phyloP scores from a whole-genome alignment of 2,329 filamentous ascomycete genomes.

The Xylariomycetidae sp. region DNA sequence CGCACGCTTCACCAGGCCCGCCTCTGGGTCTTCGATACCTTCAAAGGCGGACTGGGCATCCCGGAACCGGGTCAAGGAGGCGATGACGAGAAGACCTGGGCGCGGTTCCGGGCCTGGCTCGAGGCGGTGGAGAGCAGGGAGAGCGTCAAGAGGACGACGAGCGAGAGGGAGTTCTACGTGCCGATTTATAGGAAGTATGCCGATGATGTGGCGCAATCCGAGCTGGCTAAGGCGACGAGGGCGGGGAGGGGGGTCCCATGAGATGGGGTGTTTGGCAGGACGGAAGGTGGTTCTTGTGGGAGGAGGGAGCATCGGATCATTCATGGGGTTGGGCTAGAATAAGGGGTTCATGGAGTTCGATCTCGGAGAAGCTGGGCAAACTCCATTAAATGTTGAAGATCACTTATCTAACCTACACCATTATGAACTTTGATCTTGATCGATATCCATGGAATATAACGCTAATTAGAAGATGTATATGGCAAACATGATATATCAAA shows the following conservation, averaged over 20 bases:
- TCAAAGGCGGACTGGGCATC: constrained; percentile 50
- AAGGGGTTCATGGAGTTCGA: no score
- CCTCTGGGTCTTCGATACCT: constrained; percentile 56
- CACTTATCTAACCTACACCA: no score
- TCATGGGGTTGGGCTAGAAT: no score
- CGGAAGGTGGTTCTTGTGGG: no score
- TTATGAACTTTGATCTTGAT: no score
- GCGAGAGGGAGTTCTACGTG: constrained; percentile 49
- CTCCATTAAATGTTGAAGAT: no score
- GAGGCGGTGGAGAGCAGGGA: constrained; percentile 40
- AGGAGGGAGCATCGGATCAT: no score
- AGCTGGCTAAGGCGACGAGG: constrained; percentile 40
- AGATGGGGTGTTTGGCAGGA: no score
- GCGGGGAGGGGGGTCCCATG: constrained; percentile 48
- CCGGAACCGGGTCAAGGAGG: constrained; percentile 42
- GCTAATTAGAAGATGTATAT: no score
- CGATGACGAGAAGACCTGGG: constrained; percentile 45
- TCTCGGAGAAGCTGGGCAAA: no score
- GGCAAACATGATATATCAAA: no score
- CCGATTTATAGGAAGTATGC: constrained; percentile 48
- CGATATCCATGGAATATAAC: no score
- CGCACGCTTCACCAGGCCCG: constrained; percentile 18
- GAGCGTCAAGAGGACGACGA: constrained; percentile 50
- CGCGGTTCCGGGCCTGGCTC: constrained; percentile 48
- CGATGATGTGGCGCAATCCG: constrained; percentile 37